Base-by-base conservation (phyloP, 208 protist species). In the Trypanosoma theileri region DNA sequence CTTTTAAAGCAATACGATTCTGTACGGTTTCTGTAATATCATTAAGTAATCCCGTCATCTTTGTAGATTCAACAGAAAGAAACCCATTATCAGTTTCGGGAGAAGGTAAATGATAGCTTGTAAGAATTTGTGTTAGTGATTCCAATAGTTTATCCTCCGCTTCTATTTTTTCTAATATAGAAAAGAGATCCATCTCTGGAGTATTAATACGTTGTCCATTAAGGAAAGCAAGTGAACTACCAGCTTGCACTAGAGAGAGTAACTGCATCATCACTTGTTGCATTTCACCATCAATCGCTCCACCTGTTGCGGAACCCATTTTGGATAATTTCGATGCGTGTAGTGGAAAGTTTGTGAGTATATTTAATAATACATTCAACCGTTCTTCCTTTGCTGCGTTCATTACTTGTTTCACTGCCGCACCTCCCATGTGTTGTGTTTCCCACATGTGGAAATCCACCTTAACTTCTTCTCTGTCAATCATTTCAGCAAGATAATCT, bases 341-440 rank as follows among this genome's bases (percentile, higher is more conserved):
- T 31, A 81, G 41, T 9, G 96, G 97, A 59, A 98, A 97, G 56
- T 96, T 91, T 14, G 85, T 86, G 4, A 91, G 77, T 10, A 98
- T 58, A 55, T 97, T 83, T 13, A 61, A 50, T 45, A 98, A 63
- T 31, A 84, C 66, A 57, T 62, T 22, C 9, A 98, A 74, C 40
- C 83, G 81, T n/a, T 94, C 80, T 4, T 56, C 57, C 26, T 74
- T 64, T 16, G 66, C 28, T n/a, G 74, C 63, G 1, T 82, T 62
- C 61, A 78, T 69, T 28, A 92, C 73, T 68, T 84, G 77, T 59
- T 84, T 63, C n/a, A 75, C 67, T 16, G 85, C 80, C 44, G 84
- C 80, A 17, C 82, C 63, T 26, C 82, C 86, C 42, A 95, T 81
- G 55, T 81, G 68, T 55, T 85, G 74, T 42, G 84, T 69, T 81